phyloP scores from a whole-genome alignment of 306 rosid species.

The Crotalaria pallida region DNA sequence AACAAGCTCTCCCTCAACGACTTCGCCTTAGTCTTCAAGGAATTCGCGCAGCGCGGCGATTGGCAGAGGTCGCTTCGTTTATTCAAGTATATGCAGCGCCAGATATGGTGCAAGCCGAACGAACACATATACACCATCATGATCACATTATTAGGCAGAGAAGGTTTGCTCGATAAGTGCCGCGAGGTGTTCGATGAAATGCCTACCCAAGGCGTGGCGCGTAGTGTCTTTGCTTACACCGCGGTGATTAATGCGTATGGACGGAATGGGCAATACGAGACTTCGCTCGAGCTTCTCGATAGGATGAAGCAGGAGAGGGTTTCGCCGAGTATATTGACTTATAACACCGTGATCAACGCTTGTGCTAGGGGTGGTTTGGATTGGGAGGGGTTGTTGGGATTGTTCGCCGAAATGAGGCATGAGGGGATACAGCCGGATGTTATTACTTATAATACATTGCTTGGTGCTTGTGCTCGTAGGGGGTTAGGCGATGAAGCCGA shows the following conservation, averaged over 20 bases:
- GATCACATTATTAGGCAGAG: conserved; percentile 80
- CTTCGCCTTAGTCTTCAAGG: conserved; percentile 90
- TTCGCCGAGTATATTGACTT: conserved; percentile 73
- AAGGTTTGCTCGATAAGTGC: conserved; percentile 79
- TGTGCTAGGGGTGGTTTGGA: conserved; percentile 93
- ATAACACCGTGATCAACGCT: conserved; percentile 83
- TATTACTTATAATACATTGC: conserved; percentile 81
- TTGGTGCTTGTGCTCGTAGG: conserved; percentile 81
- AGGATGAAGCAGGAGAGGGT: conserved; percentile 76
- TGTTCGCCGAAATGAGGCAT: conserved; percentile 97
- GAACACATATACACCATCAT: conserved; percentile 86
- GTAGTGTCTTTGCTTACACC: conserved; percentile 80
- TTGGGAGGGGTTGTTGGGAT: conserved; percentile 89
- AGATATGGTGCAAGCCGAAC: conserved; percentile 96
- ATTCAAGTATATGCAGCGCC: conserved; percentile 94
- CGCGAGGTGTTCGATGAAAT: conserved; percentile 89
- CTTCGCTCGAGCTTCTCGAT: conserved; percentile 64
- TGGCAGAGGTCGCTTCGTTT: conserved; percentile 90
- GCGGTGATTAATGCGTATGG: conserved; percentile 94
- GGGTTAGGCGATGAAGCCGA: conserved; percentile 87
- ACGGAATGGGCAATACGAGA: conserved; percentile 67
- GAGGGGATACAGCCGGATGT: conserved; percentile 91
- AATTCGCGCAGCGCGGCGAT: conserved; percentile 86
- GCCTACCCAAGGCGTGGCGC: conserved; percentile 69
- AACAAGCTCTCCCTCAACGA: conserved; percentile 86